Percentiles rank a stretch among this genome's conserved stretches.
phyloP scores from a whole-genome alignment of 768 basidiomycete genomes.

The Tubosaeta brunneosetosa region DNA sequence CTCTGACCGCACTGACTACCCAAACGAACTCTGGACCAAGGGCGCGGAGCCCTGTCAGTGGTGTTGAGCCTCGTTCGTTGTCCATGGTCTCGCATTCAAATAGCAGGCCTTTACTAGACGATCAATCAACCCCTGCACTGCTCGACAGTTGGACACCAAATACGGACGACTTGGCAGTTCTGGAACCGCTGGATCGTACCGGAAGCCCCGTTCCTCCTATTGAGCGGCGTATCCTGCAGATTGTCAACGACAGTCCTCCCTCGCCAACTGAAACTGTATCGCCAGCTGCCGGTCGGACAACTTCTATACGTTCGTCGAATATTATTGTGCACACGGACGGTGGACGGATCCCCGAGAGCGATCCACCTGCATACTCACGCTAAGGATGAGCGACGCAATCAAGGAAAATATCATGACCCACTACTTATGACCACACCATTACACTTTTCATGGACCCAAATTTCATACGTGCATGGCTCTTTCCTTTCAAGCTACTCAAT shows the following conservation, averaged over 20 bases:
- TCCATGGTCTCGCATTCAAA: constrained; percentile 20
- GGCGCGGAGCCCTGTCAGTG: constrained; percentile 1
- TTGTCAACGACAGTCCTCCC: constrained; percentile 22
- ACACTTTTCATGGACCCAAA: constrained; percentile 10
- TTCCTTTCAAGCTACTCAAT: constrained; percentile 4
- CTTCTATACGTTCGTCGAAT: constrained; percentile 1
- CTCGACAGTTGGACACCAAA: constrained; percentile 15
- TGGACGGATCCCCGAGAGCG: constrained; percentile 12
- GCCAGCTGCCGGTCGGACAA: background rate
- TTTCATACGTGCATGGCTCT: constrained; percentile 3
- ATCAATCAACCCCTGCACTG: background rate
- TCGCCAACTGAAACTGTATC: constrained; percentile 16
- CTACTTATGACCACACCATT: constrained; percentile 7
- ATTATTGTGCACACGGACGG: constrained; percentile 27
- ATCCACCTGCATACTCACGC: constrained; percentile 26
- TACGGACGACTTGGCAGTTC: constrained; percentile 15
- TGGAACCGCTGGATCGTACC: constrained; percentile 15
- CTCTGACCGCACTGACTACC: constrained; percentile 24
- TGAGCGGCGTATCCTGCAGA: constrained; percentile 27
- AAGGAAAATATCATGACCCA: constrained; percentile 11
- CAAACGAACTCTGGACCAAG: constrained; percentile 15
- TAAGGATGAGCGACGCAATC: background rate
- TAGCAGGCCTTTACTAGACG: constrained; percentile 6
- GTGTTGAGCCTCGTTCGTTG: constrained; percentile 13
- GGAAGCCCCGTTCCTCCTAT: constrained; percentile 18